These are phyloP conservation scores for Tulasnella sp. DNA, from an alignment of 768 basidiomycete genomes.

Conservation along the genomic window DNA sequence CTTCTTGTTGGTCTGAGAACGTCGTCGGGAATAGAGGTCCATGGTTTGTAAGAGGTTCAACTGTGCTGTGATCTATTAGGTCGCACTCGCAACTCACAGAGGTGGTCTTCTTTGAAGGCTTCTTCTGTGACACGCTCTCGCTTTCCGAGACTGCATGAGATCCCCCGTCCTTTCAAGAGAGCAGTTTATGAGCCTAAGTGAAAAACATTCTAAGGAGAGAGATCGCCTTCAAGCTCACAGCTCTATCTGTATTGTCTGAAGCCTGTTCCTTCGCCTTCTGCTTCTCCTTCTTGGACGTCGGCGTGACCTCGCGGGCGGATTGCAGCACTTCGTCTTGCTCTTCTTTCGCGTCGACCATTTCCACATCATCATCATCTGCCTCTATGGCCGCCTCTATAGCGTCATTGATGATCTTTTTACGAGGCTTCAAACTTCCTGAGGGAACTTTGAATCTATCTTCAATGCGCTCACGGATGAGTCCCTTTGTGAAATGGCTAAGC, in stretches of 20 bases:
- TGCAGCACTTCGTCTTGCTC: background rate
- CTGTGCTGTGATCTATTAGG: too few relatives aligned
- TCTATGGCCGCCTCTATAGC: background rate
- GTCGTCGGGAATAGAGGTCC: too few relatives aligned
- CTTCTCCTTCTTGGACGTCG: background rate
- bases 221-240: background rate
- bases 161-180: background rate
- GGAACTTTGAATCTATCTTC: slow-evolving; percentile 12
- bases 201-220: too few relatives aligned
- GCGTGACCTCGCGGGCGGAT: background rate
- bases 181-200: background rate
- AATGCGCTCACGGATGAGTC: slow-evolving; percentile 2
- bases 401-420: background rate
- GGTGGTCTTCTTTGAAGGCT: background rate
- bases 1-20: background rate
- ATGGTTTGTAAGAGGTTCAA: background rate
- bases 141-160: background rate
- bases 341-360: background rate
- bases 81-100: too few relatives aligned
- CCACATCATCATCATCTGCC: slow-evolving; percentile 4
- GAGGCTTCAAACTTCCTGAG: slow-evolving; percentile 4
- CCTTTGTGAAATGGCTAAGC: slow-evolving; percentile 12
- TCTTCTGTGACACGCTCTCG: background rate
- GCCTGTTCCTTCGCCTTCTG: background rate
- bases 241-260: background rate